Base-by-base conservation (phyloP, 1,139 yeast genomes). In the Debaryomyces sp. region DNA sequence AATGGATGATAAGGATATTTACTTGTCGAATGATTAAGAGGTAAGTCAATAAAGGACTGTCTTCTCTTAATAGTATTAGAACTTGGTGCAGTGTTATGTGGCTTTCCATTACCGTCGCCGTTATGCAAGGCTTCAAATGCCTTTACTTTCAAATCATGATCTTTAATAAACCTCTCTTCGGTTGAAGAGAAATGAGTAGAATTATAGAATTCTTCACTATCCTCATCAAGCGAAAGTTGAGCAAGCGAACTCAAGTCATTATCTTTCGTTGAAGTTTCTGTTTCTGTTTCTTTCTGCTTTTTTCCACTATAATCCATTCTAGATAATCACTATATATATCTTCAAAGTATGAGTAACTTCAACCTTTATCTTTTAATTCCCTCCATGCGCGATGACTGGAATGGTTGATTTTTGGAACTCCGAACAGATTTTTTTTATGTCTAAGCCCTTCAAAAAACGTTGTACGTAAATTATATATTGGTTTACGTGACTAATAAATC, bases 131-230 rank as follows among this genome's bases (percentile, higher is more conserved):
- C 84, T 55, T 79, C 82, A 51, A 87, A 73, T 0, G 94, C 89
- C 54, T 79, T 76, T 47, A 83, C 65, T 60, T 87, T 87, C 55
- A 90, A 85, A 55, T 86, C 91, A 52, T 86, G 84, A 50, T 85
- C 90, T 61, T 80, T 81, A 59, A 85, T 73, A 59, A 77, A 75
- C 59, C 76, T 77, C 57, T 88, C 95, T 58, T 89, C 92, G 2
- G 84, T 80, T 49, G 85, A 77, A 1, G 92, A 82, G 59, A 73
- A 85, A 61, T 82, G 85, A 1, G 86, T 75, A n/a, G 81, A 73
- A 46, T 64, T 70, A 54, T 60, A 63, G 1, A 75, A 58, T 30
- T 70, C 55, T 23, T 53, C 49, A 9, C 63, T 68, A 33, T 70
- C 76, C 35, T 63, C 70, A 41, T 70, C 74, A 44, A 34, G 22